Evolutionary conservation across 1,284 basidiomycete genomes (phyloP), one percentile per base, ranked within the genome.

Genomic region (Irpex sp.): DNA sequence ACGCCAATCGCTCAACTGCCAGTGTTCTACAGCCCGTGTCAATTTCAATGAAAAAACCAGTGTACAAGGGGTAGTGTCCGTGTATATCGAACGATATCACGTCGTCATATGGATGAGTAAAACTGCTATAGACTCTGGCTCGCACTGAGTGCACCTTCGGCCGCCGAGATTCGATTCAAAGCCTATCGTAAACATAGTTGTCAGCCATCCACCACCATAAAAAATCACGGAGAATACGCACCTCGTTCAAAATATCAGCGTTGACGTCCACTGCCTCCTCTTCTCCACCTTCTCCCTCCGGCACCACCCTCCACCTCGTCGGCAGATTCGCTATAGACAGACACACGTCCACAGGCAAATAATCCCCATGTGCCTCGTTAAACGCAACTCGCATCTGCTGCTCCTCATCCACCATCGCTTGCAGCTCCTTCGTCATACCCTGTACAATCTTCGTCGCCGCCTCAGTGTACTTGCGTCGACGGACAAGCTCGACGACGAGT

Each of bases 281-380:
- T 11, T 75, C 70, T 9, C 70, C 66, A 55, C 87, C 84, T 4
- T 83, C 83, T 51, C 80, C 75, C 71, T 75, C 78, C 0, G 89
- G 86, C 1, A 82, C 70, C 15, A 92, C 77, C 62, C 86, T 81
- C 86, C 87, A 92, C 59, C 79, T 78, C 47, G 88, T 90, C 5
- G 91, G 92, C 15, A 81, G 74, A 69, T 92, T 89, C 66, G 83
- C 83, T 58, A 92, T 85, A 64, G 82, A 89, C 7, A 91, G 75
- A 71, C 90, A 93, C 47, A 93, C 80, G 69, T 93, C 91, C 65
- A 86, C 82, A 0, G 92, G 91, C 1, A 93, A 80, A 70, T 89
- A 83, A 15, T 80, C 80, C 0, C 90, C 90, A 61, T 93, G 85
- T 60, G 86, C 84, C 1, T 77, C 77, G 66, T 90, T 89, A 74